A percentile compares a stretch with the other conserved stretches of the same genome.
phyloP scores from a whole-genome alignment of 177 flowering plant genomes.

The Vitis hybrid region DNA sequence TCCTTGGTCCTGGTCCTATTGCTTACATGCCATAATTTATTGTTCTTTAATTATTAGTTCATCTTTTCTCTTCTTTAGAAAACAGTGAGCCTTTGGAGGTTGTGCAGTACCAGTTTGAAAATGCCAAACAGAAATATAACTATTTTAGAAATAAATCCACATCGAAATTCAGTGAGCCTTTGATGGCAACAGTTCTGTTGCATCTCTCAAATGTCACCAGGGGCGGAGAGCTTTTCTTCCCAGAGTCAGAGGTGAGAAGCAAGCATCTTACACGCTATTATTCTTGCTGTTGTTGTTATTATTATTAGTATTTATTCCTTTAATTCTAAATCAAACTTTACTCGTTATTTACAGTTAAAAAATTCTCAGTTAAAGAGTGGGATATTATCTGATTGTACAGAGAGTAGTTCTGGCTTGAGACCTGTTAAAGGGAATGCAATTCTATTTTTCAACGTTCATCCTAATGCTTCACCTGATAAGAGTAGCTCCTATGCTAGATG shows the following conservation, averaged over 20 bases:
- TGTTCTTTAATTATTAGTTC: background rate
- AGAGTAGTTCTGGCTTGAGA: slow-evolving; percentile 36
- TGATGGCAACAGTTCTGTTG: slow-evolving; percentile 72
- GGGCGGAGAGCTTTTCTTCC: slow-evolving; percentile 81
- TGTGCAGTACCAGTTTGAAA: slow-evolving; percentile 47
- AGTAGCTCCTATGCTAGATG: slow-evolving; percentile 70
- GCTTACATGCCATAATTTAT: background rate
- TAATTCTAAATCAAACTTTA: background rate
- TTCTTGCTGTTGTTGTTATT: background rate
- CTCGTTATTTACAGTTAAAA: slow-evolving; percentile 18
- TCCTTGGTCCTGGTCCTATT: slow-evolving; percentile 1
- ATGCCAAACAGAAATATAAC: slow-evolving; percentile 35
- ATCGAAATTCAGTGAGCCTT: slow-evolving; percentile 26
- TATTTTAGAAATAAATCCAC: slow-evolving; percentile 39
- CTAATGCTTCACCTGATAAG: slow-evolving; percentile 51
- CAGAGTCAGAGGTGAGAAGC: slow-evolving; percentile 58
- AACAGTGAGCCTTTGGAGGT: slow-evolving; percentile 55
- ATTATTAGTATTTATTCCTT: background rate
- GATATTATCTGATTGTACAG: slow-evolving; percentile 54
- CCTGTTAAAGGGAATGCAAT: slow-evolving; percentile 79
- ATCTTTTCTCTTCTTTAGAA: slow-evolving; percentile 38
- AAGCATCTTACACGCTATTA: background rate
- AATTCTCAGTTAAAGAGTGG: slow-evolving; percentile 27
- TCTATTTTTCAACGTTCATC: slow-evolving; percentile 63
- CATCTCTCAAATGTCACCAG: slow-evolving; percentile 67